A percentile compares a stretch with the other conserved stretches of the same genome.
Conservation (phyloP, 2,329 filamentous ascomycete genomes). For the Epichloe hybrida region DNA sequence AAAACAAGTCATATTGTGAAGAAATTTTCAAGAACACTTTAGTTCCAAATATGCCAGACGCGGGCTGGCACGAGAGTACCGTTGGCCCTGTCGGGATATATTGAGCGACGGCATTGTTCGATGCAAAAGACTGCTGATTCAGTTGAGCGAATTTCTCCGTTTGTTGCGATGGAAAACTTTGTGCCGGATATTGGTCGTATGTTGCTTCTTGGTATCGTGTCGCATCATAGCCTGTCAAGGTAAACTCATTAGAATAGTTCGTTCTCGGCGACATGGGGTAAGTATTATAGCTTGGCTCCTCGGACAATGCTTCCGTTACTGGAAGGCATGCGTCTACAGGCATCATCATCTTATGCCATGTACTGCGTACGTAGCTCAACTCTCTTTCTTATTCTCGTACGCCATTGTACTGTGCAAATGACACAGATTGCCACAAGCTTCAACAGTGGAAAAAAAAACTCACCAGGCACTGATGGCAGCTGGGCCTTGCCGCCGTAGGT, state of each 20-base stretch:
- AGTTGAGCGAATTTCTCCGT: constrained; percentile 38
- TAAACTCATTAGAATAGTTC: constrained; percentile 12
- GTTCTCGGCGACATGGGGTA: not conserved
- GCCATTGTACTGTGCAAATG: too few species aligned
- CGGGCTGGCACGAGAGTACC: constrained; percentile 58
- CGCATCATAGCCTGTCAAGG: constrained; percentile 40
- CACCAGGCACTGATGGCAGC: constrained; percentile 69
- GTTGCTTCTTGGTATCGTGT: constrained; percentile 45
- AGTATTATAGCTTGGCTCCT: too few species aligned
- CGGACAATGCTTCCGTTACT: too few species aligned
- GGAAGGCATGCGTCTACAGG: too few species aligned
- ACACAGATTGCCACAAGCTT: too few species aligned
- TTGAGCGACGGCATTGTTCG: constrained; percentile 50
- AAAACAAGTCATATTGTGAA: constrained; percentile 57
- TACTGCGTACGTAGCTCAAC: too few species aligned
- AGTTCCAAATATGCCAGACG: constrained; percentile 53
- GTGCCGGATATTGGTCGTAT: constrained; percentile 38
- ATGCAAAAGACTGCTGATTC: constrained; percentile 42
- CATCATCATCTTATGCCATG: too few species aligned
- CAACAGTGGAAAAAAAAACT: constrained; percentile 26
- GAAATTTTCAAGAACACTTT: constrained; percentile 62
- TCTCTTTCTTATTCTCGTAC: not conserved
- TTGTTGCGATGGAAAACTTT: constrained; percentile 31
- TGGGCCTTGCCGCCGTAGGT: constrained; percentile 69
- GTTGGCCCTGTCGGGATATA: constrained; percentile 49